A percentile compares a stretch with the other conserved stretches of the same genome.
phyloP scores from a whole-genome alignment of 495 filamentous ascomycete genomes.

The Daldinia concentrica region DNA sequence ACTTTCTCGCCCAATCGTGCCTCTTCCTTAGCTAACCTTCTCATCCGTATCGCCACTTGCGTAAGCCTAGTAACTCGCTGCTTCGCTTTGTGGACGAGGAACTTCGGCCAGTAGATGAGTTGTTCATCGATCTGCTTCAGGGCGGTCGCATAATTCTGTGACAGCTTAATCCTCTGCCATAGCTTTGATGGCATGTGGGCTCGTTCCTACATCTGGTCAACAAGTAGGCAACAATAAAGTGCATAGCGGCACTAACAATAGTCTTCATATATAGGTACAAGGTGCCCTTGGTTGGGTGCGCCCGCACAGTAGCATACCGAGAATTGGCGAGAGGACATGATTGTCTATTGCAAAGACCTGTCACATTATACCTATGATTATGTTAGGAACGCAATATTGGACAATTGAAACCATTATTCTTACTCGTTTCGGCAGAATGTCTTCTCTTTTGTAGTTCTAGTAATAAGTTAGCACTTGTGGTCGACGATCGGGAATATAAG shows the following conservation, averaged over 20 bases:
- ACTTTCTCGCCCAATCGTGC: slow-evolving; percentile 88
- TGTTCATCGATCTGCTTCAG: slow-evolving; percentile 87
- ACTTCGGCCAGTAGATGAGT: slow-evolving; percentile 96
- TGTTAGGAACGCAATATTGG: not conserved
- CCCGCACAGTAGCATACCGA: slow-evolving; percentile 92
- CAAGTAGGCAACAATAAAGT: not conserved
- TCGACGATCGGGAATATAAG: slow-evolving; percentile 9
- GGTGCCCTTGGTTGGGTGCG: slow-evolving; percentile 78
- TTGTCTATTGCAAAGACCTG: slow-evolving; percentile 92
- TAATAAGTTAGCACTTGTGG: slow-evolving; percentile 33
- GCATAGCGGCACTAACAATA: slow-evolving; percentile 49
- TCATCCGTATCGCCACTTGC: slow-evolving; percentile 89
- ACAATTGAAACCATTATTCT: slow-evolving; percentile 40
- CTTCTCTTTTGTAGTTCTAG: slow-evolving; percentile 86
- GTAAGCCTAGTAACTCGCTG: slow-evolving; percentile 93
- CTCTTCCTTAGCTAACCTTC: slow-evolving; percentile 84
- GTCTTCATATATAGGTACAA: slow-evolving; percentile 99
- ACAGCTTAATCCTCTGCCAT: slow-evolving; percentile 94
- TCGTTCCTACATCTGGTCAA: slow-evolving; percentile 63
- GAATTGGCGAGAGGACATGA: slow-evolving; percentile 95
- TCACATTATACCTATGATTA: slow-evolving; percentile 63
- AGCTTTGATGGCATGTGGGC: slow-evolving; percentile 89
- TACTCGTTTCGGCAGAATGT: slow-evolving; percentile 98
- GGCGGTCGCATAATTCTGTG: slow-evolving; percentile 87
- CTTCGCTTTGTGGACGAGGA: slow-evolving; percentile 93